Base-by-base conservation (phyloP, 202 grass and related monocot species). In the Eragrostis tef region DNA sequence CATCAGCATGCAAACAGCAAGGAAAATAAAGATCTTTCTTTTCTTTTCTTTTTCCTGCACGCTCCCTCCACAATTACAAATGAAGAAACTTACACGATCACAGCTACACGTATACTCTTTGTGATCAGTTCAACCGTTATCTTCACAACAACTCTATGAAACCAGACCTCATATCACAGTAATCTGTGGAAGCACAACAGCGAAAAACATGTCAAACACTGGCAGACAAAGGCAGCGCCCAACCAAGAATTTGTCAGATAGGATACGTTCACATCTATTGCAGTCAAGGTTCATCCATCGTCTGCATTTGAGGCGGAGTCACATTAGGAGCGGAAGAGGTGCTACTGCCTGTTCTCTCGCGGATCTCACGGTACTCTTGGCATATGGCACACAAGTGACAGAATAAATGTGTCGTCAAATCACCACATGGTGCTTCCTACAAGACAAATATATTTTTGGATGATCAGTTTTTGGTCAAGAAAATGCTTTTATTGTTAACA, bases 341-440 rank as follows among this genome's bases (percentile, higher is more conserved):
- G 31, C 56, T 36, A 41, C 19, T 69, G 52, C 69, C 68, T 75
- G 88, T 76, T 81, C 94, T 93, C 76, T 91, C 84, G 19, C 81
- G 90, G 59, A 97, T 97, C 87, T 97, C 92, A 81, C 92, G 87
- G 81, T 90, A 92, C 86, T 97, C 92, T 87, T 94, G 94, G 45
- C 94, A 97, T 70, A 97, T 88, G 46, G 92, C 94, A 49, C 94
- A 97, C 65, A 94, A 53, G 79, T 97, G 94, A 61, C 94, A 94
- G 85, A 91, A 94, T 77, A 97, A 88, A 71, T 97, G 92, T 9
- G 94, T 97, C 36, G 86, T 85, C 73, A 89, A 89, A 79, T 97
- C 94, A 6, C 90, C 88, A 24, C 94, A 94, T 11, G 92, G 92
- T 56, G 87, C 88, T 88, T 94, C 94, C 94, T 97, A 68, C 22